phyloP scores from a whole-genome alignment of 352 stramenopile species.

The Pythium diclinum region DNA sequence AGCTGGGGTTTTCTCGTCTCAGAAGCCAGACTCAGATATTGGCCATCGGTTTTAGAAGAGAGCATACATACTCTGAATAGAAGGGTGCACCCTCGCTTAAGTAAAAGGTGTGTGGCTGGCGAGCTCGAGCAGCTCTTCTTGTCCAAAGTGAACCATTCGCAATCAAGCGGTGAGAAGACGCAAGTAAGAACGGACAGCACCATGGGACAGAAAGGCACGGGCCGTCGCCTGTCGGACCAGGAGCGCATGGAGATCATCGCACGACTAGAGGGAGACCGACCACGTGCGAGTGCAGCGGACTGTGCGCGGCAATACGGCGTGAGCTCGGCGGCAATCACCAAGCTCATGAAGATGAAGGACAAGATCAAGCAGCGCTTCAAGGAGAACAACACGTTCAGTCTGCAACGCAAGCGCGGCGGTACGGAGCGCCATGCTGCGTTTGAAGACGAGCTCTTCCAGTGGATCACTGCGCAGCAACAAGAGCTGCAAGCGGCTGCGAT shows the following conservation, averaged over 20 bases:
- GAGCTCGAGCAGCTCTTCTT: not conserved
- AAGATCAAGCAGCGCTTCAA: conserved; percentile 70
- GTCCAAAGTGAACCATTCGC: conserved; percentile 26
- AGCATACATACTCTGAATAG: not conserved
- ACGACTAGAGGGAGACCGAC: conserved; percentile 50
- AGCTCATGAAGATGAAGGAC: conserved; percentile 72
- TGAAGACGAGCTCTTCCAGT: conserved; percentile 60
- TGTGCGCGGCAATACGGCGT: conserved; percentile 66
- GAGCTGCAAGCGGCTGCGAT: not conserved
- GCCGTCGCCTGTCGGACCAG: conserved; percentile 64
- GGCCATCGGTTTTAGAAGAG: conserved; percentile 10
- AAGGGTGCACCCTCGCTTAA: not conserved
- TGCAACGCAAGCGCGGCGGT: conserved; percentile 58
- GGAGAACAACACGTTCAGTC: conserved; percentile 35
- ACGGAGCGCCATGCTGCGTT: conserved; percentile 35
- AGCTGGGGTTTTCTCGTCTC: conserved; percentile 4
- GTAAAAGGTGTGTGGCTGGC: conserved; percentile 15
- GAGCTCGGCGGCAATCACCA: conserved; percentile 68
- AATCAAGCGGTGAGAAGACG: not conserved
- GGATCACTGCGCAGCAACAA: conserved; percentile 36
- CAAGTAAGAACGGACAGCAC: not conserved
- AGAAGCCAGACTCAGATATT: conserved; percentile 15
- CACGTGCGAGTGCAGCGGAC: conserved; percentile 49
- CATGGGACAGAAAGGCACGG: conserved; percentile 39
- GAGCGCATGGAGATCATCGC: conserved; percentile 79